Evolutionary conservation across 2,329 filamentous ascomycete genomes (phyloP).

Genomic region (Dactylonectria macrodidyma): DNA sequence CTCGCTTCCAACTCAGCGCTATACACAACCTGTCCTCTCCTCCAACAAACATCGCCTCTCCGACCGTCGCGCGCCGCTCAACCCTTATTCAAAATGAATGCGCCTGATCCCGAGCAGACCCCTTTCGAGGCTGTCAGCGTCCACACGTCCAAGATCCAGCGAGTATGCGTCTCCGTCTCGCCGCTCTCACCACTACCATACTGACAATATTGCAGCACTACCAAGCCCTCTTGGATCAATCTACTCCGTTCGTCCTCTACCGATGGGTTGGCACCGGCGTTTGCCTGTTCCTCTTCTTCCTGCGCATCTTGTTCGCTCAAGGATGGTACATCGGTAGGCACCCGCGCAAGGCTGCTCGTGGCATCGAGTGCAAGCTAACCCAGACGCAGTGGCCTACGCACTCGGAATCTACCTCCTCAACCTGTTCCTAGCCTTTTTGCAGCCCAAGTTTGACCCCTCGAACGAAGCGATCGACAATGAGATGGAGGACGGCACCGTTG

Average conservation of each 20-base stretch:
- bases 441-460: slow-evolving; percentile 98
- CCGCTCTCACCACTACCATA: slow-evolving; percentile 19
- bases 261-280: slow-evolving; percentile 89
- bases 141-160: slow-evolving; percentile 83
- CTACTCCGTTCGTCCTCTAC: slow-evolving; percentile 90
- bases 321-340: slow-evolving; percentile 96
- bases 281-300: slow-evolving; percentile 84
- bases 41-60: neutral
- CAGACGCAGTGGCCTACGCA: slow-evolving; percentile 87
- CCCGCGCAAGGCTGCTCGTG: slow-evolving; percentile 4
- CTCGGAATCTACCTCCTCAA: slow-evolving; percentile 99
- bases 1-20: slow-evolving; percentile 15
- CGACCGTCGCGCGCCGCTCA: slow-evolving; percentile 30
- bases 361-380: slow-evolving; percentile 25
- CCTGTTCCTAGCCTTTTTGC: slow-evolving; percentile 97
- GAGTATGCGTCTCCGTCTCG: slow-evolving; percentile 65
- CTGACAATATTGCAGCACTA: slow-evolving; percentile 76
- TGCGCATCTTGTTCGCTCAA: slow-evolving; percentile 91
- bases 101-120: slow-evolving; percentile 88
- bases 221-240: slow-evolving; percentile 94
- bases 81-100: slow-evolving; percentile 76
- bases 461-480: slow-evolving; percentile 92
- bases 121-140: slow-evolving; percentile 91
- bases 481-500: slow-evolving; percentile 91
- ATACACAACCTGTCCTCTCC: slow-evolving; percentile 2